phyloP scores from a whole-genome alignment of 192 early-diverging fungal genomes.

The Podila minutissima region DNA sequence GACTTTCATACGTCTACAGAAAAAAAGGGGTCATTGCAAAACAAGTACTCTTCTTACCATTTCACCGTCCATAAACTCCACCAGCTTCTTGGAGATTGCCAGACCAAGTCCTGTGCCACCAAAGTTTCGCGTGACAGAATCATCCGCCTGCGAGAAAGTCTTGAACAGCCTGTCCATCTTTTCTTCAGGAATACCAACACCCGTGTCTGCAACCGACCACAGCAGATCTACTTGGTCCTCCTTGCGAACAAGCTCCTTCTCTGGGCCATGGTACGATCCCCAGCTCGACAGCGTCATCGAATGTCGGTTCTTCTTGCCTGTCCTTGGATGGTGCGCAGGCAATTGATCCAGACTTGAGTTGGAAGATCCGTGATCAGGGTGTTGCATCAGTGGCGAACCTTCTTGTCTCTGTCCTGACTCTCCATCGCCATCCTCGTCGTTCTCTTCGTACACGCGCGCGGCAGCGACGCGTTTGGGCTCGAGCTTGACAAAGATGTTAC shows the following conservation, averaged over 20 bases:
- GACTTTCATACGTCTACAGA: neutral
- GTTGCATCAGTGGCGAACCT: neutral
- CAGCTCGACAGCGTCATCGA: conserved; percentile 1
- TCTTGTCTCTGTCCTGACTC: neutral
- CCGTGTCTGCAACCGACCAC: conserved; percentile 52
- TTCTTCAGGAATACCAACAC: conserved; percentile 50
- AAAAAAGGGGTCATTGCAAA: neutral
- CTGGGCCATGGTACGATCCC: neutral
- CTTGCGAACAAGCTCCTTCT: neutral
- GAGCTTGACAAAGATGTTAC: conserved; percentile 51
- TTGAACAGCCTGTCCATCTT: conserved; percentile 51
- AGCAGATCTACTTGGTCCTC: conserved; percentile 26
- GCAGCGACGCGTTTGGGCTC: conserved; percentile 31
- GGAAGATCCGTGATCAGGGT: neutral
- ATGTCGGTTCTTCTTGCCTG: conserved; percentile 5
- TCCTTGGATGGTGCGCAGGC: neutral
- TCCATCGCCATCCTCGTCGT: conserved; percentile 1
- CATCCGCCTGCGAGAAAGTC: conserved; percentile 58
- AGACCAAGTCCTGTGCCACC: conserved; percentile 59
- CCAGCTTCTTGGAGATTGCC: conserved; percentile 50
- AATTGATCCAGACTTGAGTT: neutral
- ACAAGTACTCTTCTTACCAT: conserved; percentile 14
- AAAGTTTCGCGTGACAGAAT: conserved; percentile 54
- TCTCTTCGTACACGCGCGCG: conserved; percentile 32
- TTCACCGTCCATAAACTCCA: conserved; percentile 55